Evolutionary conservation across 257 asterid species (phyloP), one percentile per base, ranked within the genome.

Genomic region (Schizonepeta tenuifolia): DNA sequence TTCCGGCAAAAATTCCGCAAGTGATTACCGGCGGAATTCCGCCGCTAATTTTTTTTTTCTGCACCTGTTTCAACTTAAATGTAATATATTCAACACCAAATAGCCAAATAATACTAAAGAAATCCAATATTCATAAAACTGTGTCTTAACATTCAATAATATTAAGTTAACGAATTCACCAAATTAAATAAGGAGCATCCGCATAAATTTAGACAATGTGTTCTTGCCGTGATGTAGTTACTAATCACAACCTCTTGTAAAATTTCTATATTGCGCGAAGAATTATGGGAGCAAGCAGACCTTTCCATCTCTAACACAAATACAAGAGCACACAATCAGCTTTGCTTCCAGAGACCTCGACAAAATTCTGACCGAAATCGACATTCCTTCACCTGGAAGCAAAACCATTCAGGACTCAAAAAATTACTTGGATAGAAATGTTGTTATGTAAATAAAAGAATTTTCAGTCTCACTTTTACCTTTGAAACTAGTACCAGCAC

Each of bases 331-430:
- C 79, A 90, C 93, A 38, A 75, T 85, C 82, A 90, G 83, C 87
- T 90, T 93, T 58, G 93, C 97, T 82, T 93, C 97, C 67, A 93
- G 79, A 72, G 86, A 89, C 82, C 86, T 89, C 14, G 96, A 82
- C 80, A 85, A 73, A 75, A 93, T 88, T 78, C 85, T 83, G 79
- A 90, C 90, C 67, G 79, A 81, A 72, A 93, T 78, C 79, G 76
- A 63, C 81, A 35, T 55, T 60, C 62, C 75, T 65, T 73, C 90
- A 81, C 78, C 96, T 88, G 84, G 60, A 79, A 63, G 69, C 66
- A 41, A 46, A 51, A 67, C 43, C 70, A 58, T 15, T 41, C 6
- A 24, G 60, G 70, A 71, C 44, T 64, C 26, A 61, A 46, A 51
- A 50, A 58, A 60, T 36, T 64, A 64, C 65, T 49, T 33, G 77